Percentiles rank a stretch among this genome's conserved stretches.
Conservation (phyloP, 1,139 yeast species). For the Meyerozyma carpophila region DNA sequence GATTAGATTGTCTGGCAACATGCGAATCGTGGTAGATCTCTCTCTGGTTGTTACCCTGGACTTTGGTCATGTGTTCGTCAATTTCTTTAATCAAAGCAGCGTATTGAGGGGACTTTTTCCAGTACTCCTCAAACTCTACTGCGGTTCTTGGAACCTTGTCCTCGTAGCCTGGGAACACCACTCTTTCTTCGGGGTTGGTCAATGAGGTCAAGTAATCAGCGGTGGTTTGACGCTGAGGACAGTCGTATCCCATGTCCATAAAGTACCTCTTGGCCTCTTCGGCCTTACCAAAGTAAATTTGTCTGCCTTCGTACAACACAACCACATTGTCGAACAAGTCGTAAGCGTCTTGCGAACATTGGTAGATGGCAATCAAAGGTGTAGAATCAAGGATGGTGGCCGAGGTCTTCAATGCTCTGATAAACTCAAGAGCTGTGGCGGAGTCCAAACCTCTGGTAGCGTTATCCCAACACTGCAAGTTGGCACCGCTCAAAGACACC, state of each 20-base stretch:
- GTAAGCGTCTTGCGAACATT: slow-evolving; percentile 25
- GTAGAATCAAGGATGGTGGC: slow-evolving; percentile 20
- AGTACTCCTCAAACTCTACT: slow-evolving; percentile 58
- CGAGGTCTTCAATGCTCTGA: slow-evolving; percentile 22
- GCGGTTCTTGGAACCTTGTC: slow-evolving; percentile 62
- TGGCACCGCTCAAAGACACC: slow-evolving; percentile 53
- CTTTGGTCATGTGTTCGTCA: slow-evolving; percentile 22
- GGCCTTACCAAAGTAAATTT: slow-evolving; percentile 19
- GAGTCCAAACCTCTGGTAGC: slow-evolving; percentile 80
- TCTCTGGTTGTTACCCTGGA: slow-evolving; percentile 13
- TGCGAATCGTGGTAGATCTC: slow-evolving; percentile 45
- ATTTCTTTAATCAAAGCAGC: slow-evolving; percentile 24
- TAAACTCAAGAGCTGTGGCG: slow-evolving; percentile 53
- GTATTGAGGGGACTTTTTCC: slow-evolving; percentile 58
- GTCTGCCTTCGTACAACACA: slow-evolving; percentile 22
- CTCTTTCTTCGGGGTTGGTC: slow-evolving; percentile 49
- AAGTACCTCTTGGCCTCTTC: slow-evolving; percentile 18
- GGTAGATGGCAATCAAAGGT: slow-evolving; percentile 23
- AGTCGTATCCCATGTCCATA: slow-evolving; percentile 19
- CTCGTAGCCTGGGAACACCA: slow-evolving; percentile 49
- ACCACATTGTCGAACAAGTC: slow-evolving; percentile 22
- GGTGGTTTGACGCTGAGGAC: slow-evolving; percentile 54
- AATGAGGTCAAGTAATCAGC: slow-evolving; percentile 56
- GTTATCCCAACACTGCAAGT: slow-evolving; percentile 67
- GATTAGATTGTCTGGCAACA: slow-evolving; percentile 52